Evolutionary conservation across 257 asterid species (phyloP), one percentile per base, ranked within the genome.

Genomic region (Ajuga chamaepitys): DNA sequence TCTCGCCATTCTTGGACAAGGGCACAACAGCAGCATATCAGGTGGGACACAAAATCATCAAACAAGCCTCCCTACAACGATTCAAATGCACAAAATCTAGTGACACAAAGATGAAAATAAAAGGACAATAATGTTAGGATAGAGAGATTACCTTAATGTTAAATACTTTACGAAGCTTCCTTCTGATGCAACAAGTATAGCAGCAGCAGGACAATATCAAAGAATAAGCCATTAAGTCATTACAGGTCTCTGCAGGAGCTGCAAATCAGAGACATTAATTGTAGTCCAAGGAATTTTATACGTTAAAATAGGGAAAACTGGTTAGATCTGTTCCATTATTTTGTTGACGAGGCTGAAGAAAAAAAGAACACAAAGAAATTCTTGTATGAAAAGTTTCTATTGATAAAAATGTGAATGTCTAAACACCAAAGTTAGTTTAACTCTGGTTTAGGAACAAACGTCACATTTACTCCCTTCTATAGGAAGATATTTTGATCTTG

Each of bases 21-120:
- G 73, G 97, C 93, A 71, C 97, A 90, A 75, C 97, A 88, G 82
- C 96, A 90, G 67, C 97, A 90, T 95, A 90, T 88, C 58, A 88
- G 65, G 73, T 90, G 97, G 47, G 96, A 90, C 8, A 90, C 89
- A 58, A 90, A 90, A 81, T 90, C 97, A 30, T 90, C 97, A 56
- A 76, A 60, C 40, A 81, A 24, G 54, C 97, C 97, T 70, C 97
- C 97, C 95, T 90, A 77, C n/a, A 55, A 16, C 35, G 54, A 53
- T 17, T 57, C 40, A 60, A 20, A 51, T 25, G 40, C 48, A 58
- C 40, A 26, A 61, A 60, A 38, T 42, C 25, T 8, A 24, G 71
- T 42, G 38, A 11, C 47, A 9, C 5, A 11, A 28, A 30, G 4
- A 30, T 2, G 5, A 5, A 28, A 28, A 28, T n/a, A 42, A 50